These are phyloP conservation scores for Yamadazyma songkhlaensis DNA, from an alignment of 1,139 yeast species.

Conservation along the genomic window DNA sequence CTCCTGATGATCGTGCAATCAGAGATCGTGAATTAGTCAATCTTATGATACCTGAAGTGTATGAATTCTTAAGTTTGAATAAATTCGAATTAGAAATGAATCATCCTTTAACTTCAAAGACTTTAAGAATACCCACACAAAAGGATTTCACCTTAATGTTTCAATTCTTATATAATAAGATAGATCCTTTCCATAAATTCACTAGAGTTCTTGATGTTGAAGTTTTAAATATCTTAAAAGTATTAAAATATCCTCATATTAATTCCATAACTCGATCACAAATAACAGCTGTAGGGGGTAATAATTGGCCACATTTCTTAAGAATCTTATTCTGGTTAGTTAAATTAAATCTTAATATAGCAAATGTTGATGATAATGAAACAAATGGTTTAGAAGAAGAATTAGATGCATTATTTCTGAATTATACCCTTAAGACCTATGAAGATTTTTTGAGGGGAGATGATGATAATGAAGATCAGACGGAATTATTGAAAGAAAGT, in stretches of 20 bases:
- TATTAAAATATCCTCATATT: conserved; percentile 73
- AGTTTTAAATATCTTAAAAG: conserved; percentile 63
- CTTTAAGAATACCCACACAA: conserved; percentile 79
- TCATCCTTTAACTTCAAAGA: conserved; percentile 63
- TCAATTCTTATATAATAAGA: conserved; percentile 70
- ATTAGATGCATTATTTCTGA: conserved; percentile 60
- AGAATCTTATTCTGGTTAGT: conserved; percentile 84
- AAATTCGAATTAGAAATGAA: conserved; percentile 74
- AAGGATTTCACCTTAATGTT: conserved; percentile 78
- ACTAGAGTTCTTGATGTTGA: conserved; percentile 72
- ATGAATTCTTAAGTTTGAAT: conserved; percentile 59
- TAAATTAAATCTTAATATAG: conserved; percentile 50
- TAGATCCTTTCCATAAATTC: conserved; percentile 80
- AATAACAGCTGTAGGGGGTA: conserved; percentile 89
- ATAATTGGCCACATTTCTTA: conserved; percentile 80
- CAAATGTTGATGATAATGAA: conserved; percentile 29
- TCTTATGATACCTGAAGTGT: conserved; percentile 62
- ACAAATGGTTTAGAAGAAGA: conserved; percentile 36
- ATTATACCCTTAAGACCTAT: conserved; percentile 67
- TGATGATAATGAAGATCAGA: conserved; percentile 50
- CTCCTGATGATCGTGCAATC: conserved; percentile 71
- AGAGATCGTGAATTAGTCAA: conserved; percentile 72
- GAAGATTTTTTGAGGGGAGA: conserved; percentile 60
- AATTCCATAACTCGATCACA: conserved; percentile 81
- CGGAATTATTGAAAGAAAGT: conserved; percentile 54